Percentiles rank a stretch among this genome's conserved stretches.
Conservation (phyloP, 2,329 filamentous ascomycete genomes). For the Aspergillus fumigatiaffinis region DNA sequence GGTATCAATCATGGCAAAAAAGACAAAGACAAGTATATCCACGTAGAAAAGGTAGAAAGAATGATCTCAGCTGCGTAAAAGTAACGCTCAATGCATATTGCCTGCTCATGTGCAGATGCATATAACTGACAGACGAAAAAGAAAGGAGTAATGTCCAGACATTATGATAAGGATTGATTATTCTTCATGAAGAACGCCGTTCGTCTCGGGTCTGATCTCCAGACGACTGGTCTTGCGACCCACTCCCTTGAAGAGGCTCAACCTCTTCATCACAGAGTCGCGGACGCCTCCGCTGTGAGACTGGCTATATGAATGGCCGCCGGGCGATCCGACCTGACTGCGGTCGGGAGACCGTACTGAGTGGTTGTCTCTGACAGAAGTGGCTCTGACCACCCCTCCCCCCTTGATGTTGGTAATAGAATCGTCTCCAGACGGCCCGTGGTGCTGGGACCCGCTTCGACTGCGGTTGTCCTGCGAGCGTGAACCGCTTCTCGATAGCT, state of each 20-base stretch:
- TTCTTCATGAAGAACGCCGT: constrained; percentile 34
- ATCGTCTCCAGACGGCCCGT: constrained; percentile 16
- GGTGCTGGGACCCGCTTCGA: constrained; percentile 25
- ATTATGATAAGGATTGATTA: constrained; percentile 20
- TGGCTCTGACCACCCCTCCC: not conserved
- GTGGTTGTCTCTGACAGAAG: not conserved
- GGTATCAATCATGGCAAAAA: constrained; percentile 7
- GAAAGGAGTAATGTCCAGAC: constrained; percentile 21
- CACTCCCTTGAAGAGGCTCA: constrained; percentile 69
- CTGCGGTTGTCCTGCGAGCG: constrained; percentile 23
- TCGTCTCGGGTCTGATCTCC: constrained; percentile 37
- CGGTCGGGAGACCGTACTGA: constrained; percentile 4
- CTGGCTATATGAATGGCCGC: constrained; percentile 34
- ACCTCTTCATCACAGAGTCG: constrained; percentile 68
- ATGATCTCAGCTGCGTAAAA: not conserved
- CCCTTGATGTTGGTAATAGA: constrained; percentile 6
- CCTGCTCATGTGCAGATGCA: constrained; percentile 4
- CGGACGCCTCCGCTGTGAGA: constrained; percentile 35
- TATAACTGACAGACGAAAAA: constrained; percentile 2
- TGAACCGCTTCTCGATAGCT: constrained; percentile 25
- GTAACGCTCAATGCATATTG: constrained; percentile 16
- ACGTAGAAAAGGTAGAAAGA: constrained; percentile 2
- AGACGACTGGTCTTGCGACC: constrained; percentile 64
- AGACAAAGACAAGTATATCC: constrained; percentile 8
- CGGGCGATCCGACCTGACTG: constrained; percentile 28